Conservation (phyloP, 495 filamentous ascomycete genomes). For the Daldinia loculata region DNA sequence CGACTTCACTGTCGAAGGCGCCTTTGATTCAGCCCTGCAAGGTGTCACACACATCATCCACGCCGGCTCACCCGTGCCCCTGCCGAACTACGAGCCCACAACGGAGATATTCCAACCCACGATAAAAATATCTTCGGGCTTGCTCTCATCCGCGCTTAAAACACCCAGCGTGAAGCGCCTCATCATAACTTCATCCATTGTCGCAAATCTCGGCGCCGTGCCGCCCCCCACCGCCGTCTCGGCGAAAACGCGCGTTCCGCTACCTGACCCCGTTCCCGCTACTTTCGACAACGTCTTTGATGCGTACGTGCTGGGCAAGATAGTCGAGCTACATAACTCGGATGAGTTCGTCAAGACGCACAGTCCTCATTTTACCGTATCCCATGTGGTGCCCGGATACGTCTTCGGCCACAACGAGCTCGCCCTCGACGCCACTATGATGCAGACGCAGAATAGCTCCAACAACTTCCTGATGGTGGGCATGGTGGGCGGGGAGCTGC, state of each 20-base stretch:
- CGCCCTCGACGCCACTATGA: conserved; percentile 35
- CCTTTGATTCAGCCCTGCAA: background rate
- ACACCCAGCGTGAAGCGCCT: background rate
- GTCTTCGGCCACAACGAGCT: conserved; percentile 54
- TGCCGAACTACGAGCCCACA: background rate
- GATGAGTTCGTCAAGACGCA: conserved; percentile 42
- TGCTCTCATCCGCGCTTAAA: background rate
- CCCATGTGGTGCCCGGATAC: conserved; percentile 52
- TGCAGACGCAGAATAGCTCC: conserved; percentile 38
- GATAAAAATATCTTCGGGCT: background rate
- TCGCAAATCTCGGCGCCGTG: background rate
- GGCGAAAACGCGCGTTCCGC: background rate
- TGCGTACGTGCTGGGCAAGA: background rate
- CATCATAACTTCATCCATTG: background rate
- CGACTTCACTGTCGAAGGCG: background rate
- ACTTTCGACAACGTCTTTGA: background rate
- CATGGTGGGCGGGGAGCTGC: background rate
- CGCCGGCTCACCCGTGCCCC: background rate
- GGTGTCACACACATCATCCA: background rate
- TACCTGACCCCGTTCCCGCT: background rate
- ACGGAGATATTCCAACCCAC: background rate
- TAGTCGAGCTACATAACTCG: background rate
- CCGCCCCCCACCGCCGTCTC: background rate
- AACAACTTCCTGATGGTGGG: conserved; percentile 37
- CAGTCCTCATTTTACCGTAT: conserved; percentile 50